A percentile compares a stretch with the other conserved stretches of the same genome.
Evolutionary conservation across 352 stramenopile species (phyloP).

Genomic region (Phytophthora chlamydospora): DNA sequence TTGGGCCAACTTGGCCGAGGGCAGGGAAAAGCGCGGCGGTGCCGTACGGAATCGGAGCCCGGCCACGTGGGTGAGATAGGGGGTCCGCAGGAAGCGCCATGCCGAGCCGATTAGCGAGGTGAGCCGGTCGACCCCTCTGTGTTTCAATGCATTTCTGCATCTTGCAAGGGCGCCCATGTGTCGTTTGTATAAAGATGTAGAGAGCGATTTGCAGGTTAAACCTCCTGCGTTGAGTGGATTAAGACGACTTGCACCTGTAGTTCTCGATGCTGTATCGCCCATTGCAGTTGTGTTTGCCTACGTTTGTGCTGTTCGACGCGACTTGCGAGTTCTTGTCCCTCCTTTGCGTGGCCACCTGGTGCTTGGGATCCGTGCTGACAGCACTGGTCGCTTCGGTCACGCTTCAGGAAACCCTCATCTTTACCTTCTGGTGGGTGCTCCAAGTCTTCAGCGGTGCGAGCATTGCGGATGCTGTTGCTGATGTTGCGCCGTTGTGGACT

Average conservation of each 20-base stretch:
- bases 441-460: neutral
- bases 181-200: too few species aligned
- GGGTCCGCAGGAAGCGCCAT: neutral
- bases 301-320: neutral
- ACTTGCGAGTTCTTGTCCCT: neutral
- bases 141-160: too few species aligned
- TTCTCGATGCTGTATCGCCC: neutral
- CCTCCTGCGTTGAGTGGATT: neutral
- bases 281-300: neutral
- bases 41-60: neutral
- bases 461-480: too few species aligned
- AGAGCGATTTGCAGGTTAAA: neutral
- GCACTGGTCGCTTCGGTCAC: too few species aligned
- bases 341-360: neutral
- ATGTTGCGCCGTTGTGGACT: neutral
- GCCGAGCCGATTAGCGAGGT: slow-evolving; percentile 1
- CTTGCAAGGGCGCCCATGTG: too few species aligned
- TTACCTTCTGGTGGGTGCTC: slow-evolving; percentile 1
- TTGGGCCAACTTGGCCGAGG: neutral
- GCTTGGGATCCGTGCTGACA: neutral
- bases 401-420: neutral
- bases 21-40: slow-evolving; percentile 10
- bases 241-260: neutral
- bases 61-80: neutral
- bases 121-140: neutral